Conservation (phyloP, 2,329 filamentous ascomycete genomes). For the Cladosporium sp. region DNA sequence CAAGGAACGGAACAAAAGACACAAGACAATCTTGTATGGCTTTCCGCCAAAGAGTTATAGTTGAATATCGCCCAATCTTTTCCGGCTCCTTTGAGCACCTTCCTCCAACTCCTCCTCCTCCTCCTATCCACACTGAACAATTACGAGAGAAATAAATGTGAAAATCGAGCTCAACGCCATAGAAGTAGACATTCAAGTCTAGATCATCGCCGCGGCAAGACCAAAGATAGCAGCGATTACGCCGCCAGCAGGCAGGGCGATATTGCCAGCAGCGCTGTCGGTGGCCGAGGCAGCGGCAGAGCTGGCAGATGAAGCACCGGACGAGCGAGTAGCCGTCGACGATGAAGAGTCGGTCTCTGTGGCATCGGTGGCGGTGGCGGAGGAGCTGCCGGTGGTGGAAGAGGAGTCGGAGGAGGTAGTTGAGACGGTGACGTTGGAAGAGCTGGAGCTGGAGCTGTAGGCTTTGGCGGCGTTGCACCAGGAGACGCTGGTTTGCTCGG, state of each 20-base stretch:
- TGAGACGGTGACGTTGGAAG: slow-evolving; percentile 1
- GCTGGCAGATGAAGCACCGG: slow-evolving; percentile 15
- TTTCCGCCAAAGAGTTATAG: background rate
- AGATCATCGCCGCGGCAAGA: slow-evolving; percentile 21
- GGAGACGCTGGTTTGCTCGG: slow-evolving; percentile 36
- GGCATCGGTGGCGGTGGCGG: slow-evolving; percentile 15
- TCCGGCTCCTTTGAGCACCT: background rate
- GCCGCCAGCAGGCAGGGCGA: slow-evolving; percentile 20
- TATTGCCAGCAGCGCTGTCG: slow-evolving; percentile 19
- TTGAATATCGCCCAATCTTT: background rate
- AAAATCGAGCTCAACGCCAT: background rate
- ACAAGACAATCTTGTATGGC: too few relatives aligned
- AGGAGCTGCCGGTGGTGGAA: background rate
- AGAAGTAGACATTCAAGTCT: background rate
- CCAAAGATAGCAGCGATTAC: slow-evolving; percentile 25
- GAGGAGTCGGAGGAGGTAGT: background rate
- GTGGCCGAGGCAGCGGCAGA: slow-evolving; percentile 14
- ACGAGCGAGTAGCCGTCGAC: background rate
- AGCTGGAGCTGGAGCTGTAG: slow-evolving; percentile 27
- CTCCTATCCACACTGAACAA: background rate
- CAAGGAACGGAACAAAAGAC: too few relatives aligned
- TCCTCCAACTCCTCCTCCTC: background rate
- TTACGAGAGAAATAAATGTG: background rate
- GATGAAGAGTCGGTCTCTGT: slow-evolving; percentile 6
- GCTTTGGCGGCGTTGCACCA: slow-evolving; percentile 38